These are phyloP conservation scores for Candolleomyces aberdarensis DNA, from an alignment of 768 basidiomycete genomes.

Conservation along the genomic window DNA sequence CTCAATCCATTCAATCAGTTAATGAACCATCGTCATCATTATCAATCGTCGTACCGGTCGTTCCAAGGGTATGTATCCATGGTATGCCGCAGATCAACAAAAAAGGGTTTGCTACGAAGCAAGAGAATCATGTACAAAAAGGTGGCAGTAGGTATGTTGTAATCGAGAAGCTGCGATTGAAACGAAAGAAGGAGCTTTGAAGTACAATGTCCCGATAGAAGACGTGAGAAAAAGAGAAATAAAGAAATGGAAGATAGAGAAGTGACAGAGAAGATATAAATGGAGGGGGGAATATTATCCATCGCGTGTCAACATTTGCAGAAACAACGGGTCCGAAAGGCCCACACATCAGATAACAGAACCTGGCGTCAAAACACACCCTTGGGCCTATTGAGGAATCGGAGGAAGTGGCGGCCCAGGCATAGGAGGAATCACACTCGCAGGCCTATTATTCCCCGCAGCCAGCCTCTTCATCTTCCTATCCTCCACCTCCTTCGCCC, in stretches of 20 bases:
- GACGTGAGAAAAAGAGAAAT: background rate
- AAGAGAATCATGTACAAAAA: background rate
- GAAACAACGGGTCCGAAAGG: background rate
- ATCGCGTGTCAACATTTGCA: background rate
- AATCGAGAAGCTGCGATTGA: background rate
- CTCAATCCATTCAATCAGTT: too few relatives aligned
- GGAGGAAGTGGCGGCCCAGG: constrained; percentile 38
- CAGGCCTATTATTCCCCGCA: constrained; percentile 15
- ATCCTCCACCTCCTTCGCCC: constrained; percentile 57
- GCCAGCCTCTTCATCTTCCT: constrained; percentile 56
- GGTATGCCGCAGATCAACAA: too few relatives aligned
- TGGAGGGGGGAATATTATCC: background rate
- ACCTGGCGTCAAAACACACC: background rate
- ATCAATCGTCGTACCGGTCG: too few relatives aligned
- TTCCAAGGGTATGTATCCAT: too few relatives aligned
- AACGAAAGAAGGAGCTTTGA: background rate
- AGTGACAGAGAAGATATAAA: background rate
- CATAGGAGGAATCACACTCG: constrained; percentile 33
- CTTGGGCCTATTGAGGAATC: constrained; percentile 4
- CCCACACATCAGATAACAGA: background rate
- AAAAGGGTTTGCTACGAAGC: too few relatives aligned
- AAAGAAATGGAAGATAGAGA: background rate
- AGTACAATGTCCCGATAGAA: background rate
- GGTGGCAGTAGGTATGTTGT: background rate
- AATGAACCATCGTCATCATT: too few relatives aligned